Conservation (phyloP, 176 grass and related monocot genomes). For the Alloteropsis semialata region DNA sequence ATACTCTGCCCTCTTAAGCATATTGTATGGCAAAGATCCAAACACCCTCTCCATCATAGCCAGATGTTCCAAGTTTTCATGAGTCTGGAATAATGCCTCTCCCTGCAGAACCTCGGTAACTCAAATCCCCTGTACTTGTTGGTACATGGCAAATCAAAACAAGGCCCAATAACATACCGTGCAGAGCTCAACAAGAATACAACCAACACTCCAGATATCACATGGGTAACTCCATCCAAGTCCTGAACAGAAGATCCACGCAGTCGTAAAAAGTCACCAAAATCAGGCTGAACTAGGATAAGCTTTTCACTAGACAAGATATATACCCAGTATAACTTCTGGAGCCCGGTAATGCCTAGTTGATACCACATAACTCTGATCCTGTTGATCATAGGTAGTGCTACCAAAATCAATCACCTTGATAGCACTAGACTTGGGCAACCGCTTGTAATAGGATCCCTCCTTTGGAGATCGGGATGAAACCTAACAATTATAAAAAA, state of each 20-base stretch:
- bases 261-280: conserved; percentile 19
- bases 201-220: conserved; percentile 97
- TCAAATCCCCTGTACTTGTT: conserved; percentile 20
- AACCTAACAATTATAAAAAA: conserved; percentile 39
- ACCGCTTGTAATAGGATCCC: conserved; percentile 66
- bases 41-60: conserved; percentile 74
- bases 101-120: conserved; percentile 43
- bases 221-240: conserved; percentile 93
- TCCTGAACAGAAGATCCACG: conserved; percentile 44
- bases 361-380: conserved; percentile 87
- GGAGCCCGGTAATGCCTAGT: conserved; percentile 93
- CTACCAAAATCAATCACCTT: conserved; percentile 99
- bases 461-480: conserved; percentile 58
- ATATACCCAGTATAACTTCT: conserved; percentile 87
- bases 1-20: conserved; percentile 64
- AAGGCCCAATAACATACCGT: conserved; percentile 56
- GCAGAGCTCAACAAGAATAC: conserved; percentile 96
- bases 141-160: not conserved
- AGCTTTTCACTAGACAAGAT: conserved; percentile 8
- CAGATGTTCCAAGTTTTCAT: conserved; percentile 68
- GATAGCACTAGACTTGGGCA: conserved; percentile 90
- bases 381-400: conserved; percentile 61
- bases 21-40: conserved; percentile 47
- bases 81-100: conserved; percentile 66
- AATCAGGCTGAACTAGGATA: not conserved